These are phyloP conservation scores for Candida ortonii DNA, from an alignment of 805 yeast genomes.

Conservation along the genomic window DNA sequence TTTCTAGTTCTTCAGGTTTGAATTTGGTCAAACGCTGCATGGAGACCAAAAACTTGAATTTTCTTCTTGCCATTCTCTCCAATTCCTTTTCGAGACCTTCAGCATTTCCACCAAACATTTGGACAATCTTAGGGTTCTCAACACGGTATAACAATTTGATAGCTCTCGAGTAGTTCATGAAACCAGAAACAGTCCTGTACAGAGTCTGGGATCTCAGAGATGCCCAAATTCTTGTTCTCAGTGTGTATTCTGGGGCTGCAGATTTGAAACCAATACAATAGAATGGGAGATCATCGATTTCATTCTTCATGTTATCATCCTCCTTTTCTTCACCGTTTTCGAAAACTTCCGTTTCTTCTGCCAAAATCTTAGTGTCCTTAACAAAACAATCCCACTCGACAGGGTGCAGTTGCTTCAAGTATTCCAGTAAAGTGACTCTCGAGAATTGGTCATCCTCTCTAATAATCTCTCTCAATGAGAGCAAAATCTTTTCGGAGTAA, in stretches of 20 bases:
- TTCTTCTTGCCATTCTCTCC: slow-evolving; percentile 83
- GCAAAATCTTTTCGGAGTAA: slow-evolving; percentile 88
- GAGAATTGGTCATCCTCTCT: slow-evolving; percentile 97
- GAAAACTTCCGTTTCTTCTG: slow-evolving; percentile 88
- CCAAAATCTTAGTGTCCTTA: slow-evolving; percentile 90
- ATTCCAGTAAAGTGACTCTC: slow-evolving; percentile 89
- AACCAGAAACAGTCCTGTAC: slow-evolving; percentile 96
- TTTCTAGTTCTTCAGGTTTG: slow-evolving; percentile 70
- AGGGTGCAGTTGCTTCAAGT: slow-evolving; percentile 91
- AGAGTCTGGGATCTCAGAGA: slow-evolving; percentile 94
- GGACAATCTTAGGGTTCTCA: slow-evolving; percentile 92
- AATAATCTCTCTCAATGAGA: slow-evolving; percentile 92
- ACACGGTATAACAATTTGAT: slow-evolving; percentile 90
- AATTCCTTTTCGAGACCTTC: slow-evolving; percentile 94
- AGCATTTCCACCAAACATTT: slow-evolving; percentile 98
- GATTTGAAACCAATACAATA: slow-evolving; percentile 96
- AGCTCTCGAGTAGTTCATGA: slow-evolving; percentile 97
- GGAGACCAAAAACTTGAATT: slow-evolving; percentile 76
- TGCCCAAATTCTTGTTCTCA: slow-evolving; percentile 98
- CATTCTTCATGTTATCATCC: slow-evolving; percentile 65
- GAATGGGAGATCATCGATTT: slow-evolving; percentile 89
- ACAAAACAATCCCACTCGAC: slow-evolving; percentile 98
- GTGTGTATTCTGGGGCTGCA: slow-evolving; percentile 94
- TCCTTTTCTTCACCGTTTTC: slow-evolving; percentile 64
- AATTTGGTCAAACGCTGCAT: slow-evolving; percentile 82